Conservation (phyloP, 2,329 filamentous ascomycete genomes). For the Mycosphaerella sp. region DNA sequence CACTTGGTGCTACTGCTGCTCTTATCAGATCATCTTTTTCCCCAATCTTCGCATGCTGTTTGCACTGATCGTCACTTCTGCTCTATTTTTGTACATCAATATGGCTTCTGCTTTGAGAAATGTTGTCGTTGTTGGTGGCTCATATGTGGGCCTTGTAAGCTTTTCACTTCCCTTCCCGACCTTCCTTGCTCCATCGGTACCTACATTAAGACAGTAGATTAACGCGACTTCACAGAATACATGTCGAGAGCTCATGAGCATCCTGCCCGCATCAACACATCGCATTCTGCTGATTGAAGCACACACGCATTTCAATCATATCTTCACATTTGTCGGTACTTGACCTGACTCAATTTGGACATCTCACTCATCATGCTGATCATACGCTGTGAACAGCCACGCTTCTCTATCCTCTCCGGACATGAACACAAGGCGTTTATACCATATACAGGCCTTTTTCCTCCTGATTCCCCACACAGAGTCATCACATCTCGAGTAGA, state of each 20-base stretch:
- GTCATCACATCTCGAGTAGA: conserved; percentile 16
- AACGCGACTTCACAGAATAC: conserved; percentile 7
- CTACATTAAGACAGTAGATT: too few species aligned
- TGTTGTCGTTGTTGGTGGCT: conserved; percentile 20
- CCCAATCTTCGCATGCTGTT: not conserved
- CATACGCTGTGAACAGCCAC: conserved; percentile 6
- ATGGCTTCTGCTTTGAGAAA: conserved; percentile 15
- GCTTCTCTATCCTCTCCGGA: conserved; percentile 19
- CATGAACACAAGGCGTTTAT: conserved; percentile 23
- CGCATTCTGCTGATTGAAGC: conserved; percentile 21
- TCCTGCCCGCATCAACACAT: conserved; percentile 10
- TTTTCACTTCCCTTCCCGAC: not conserved
- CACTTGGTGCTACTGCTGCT: too few species aligned
- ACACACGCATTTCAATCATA: conserved; percentile 21
- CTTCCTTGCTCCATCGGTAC: too few species aligned
- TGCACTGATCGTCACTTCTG: not conserved
- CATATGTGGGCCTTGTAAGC: conserved; percentile 20
- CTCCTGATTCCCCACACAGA: conserved; percentile 8
- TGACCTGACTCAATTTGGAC: not conserved
- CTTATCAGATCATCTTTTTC: not conserved
- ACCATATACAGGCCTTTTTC: conserved; percentile 18
- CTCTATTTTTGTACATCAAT: not conserved
- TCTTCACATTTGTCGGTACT: conserved; percentile 20
- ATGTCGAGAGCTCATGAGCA: conserved; percentile 18
- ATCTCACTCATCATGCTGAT: not conserved